These are phyloP conservation scores for Kuraishia cidri DNA, from an alignment of 805 yeast genomes.

Conservation along the genomic window DNA sequence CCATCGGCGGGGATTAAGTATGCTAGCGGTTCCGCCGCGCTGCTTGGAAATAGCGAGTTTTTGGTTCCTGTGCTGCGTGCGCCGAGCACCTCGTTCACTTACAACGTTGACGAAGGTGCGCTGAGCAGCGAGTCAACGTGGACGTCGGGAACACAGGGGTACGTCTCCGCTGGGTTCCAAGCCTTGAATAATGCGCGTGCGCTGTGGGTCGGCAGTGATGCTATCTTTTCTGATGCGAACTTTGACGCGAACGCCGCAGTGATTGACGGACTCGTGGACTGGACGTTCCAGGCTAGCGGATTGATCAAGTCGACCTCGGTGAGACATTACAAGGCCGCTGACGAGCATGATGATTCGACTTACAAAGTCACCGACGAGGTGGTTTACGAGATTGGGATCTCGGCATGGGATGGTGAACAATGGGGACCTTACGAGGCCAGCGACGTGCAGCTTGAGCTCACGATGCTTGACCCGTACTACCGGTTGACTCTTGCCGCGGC, in stretches of 20 bases:
- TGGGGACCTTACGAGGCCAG: slow-evolving; percentile 66
- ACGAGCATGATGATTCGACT: slow-evolving; percentile 26
- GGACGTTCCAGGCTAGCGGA: slow-evolving; percentile 70
- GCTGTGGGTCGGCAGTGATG: slow-evolving; percentile 70
- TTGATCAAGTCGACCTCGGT: slow-evolving; percentile 49
- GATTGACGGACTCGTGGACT: slow-evolving; percentile 30
- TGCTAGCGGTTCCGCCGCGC: slow-evolving; percentile 53
- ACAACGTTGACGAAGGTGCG: slow-evolving; percentile 31
- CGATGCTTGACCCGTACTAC: slow-evolving; percentile 92
- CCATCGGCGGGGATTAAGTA: slow-evolving; percentile 8
- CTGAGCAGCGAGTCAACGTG: slow-evolving; percentile 39
- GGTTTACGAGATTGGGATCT: slow-evolving; percentile 40
- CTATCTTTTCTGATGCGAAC: slow-evolving; percentile 34
- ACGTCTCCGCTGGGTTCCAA: slow-evolving; percentile 70
- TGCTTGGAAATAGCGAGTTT: slow-evolving; percentile 59
- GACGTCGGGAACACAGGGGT: slow-evolving; percentile 78
- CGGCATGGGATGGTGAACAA: slow-evolving; percentile 32
- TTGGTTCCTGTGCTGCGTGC: slow-evolving; percentile 66
- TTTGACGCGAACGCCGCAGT: slow-evolving; percentile 15
- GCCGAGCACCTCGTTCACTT: slow-evolving; percentile 55
- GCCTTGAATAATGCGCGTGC: slow-evolving; percentile 70
- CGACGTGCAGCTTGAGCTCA: slow-evolving; percentile 75
- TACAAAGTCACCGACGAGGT: slow-evolving; percentile 77
- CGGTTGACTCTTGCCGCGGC: slow-evolving; percentile 53
- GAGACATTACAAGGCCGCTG: slow-evolving; percentile 42